Evolutionary conservation across 78 protist species (phyloP).

Genomic region (Polysphondylium violaceum): DNA sequence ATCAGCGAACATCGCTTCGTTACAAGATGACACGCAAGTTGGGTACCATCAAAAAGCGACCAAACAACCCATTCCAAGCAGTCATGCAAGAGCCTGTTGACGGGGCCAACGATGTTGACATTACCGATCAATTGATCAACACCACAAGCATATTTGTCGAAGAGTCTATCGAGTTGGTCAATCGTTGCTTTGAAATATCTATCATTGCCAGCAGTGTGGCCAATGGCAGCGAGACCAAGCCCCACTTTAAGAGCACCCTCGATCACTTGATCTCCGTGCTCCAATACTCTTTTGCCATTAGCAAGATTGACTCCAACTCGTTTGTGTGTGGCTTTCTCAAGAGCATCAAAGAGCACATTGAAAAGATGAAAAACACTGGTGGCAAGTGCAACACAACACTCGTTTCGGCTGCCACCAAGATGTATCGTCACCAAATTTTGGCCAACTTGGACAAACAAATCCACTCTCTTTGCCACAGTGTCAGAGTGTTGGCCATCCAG

Average conservation of each 20-base stretch:
- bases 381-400: slow-evolving; percentile 46
- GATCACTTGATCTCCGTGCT: slow-evolving; percentile 13
- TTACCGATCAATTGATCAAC: slow-evolving; percentile 1
- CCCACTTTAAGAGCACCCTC: neutral
- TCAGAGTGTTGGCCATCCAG: slow-evolving; percentile 56
- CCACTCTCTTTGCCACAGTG: slow-evolving; percentile 39
- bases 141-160: slow-evolving; percentile 40
- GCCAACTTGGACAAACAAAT: slow-evolving; percentile 38
- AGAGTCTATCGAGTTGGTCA: slow-evolving; percentile 47
- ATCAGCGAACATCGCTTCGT: slow-evolving; percentile 19
- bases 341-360: slow-evolving; percentile 8
- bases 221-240: neutral
- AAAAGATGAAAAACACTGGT: neutral
- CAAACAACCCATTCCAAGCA: slow-evolving; percentile 1
- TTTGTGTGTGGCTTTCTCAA: neutral
- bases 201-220: neutral
- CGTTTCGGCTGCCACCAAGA: slow-evolving; percentile 47
- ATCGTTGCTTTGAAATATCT: slow-evolving; percentile 40
- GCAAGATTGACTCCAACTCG: slow-evolving; percentile 6
- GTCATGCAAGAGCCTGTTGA: neutral
- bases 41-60: slow-evolving; percentile 59
- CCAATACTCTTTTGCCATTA: neutral
- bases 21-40: slow-evolving; percentile 51
- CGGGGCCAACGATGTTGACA: slow-evolving; percentile 10
- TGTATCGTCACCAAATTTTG: slow-evolving; percentile 28